Evolutionary conservation across 805 yeast genomes (phyloP), one percentile per base, ranked within the genome.

Genomic region (Candida mattraensis): DNA sequence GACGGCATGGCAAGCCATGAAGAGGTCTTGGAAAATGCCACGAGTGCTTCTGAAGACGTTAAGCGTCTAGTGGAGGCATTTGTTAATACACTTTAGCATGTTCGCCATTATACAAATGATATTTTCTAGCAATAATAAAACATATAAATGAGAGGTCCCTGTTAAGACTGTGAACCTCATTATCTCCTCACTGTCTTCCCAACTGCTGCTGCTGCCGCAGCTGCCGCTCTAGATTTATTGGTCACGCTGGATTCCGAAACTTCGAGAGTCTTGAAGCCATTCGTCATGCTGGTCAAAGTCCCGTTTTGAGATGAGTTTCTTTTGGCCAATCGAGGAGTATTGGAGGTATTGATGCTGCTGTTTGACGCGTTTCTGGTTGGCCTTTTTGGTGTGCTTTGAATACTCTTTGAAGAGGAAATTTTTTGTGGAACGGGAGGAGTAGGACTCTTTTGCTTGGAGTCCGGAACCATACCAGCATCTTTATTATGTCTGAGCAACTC

Each of bases 21-120:
- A n/a, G 99, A 91, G 63, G 99, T 91, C 1, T 67, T 91, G 36
- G 87, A 83, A 48, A 80, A 80, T 33, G 96, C 96, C 9, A 70
- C 72, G 30, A 74, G 66, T 39, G 97, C 97, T 0, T 84, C 96
- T 0, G 57, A 69, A 31, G 97, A 91, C 59, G 89, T 91, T 20
- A 80, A 87, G 58, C 61, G 44, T 23, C 69, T 91, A 33, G 73
- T 91, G 34, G 82, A 74, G 49, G 76, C 76, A 15, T 74, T 82
- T 1, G 72, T 83, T 30, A 54, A 53, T 29, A 33, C 34, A 16
- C 28, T 53, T 15, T 28, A 32, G 14, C 14, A 24, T 17, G 18
- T 12, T 13, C 5, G 25, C 22, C 24, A 17, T 18, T 4, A 28
- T 24, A 24, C 29, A 24, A 25, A 25, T 36, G 39, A 34, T 30